A percentile compares a stretch with the other conserved stretches of the same genome.
Evolutionary conservation across 2,329 filamentous ascomycete genomes (phyloP).

Genomic region (Hymenoscyphus occultus): DNA sequence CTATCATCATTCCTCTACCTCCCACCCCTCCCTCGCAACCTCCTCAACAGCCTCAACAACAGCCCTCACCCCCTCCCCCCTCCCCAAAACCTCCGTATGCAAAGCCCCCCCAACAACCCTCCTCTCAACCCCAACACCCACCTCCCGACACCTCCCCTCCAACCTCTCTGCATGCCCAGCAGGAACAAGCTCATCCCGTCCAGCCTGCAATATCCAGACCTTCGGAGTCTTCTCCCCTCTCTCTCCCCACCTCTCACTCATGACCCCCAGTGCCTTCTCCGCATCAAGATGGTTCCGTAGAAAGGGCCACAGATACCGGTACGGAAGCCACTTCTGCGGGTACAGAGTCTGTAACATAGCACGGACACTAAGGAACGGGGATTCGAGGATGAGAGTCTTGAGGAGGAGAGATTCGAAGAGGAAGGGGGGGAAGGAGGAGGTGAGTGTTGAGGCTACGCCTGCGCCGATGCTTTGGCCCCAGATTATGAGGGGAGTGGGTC

Average conservation of each 20-base stretch:
- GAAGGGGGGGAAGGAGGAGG: not conserved
- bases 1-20: too few species aligned
- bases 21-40: conserved; percentile 1
- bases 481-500: conserved; percentile 47
- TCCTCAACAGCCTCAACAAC: conserved; percentile 44
- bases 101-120: conserved; percentile 48
- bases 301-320: conserved; percentile 71
- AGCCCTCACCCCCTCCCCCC: conserved; percentile 43
- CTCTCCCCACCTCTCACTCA: conserved; percentile 37
- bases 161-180: conserved; percentile 47
- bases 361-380: conserved; percentile 68
- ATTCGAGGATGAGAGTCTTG: conserved; percentile 64
- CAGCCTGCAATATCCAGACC: conserved; percentile 52
- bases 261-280: conserved; percentile 47
- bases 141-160: conserved; percentile 45
- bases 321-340: conserved; percentile 77
- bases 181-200: conserved; percentile 58
- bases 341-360: conserved; percentile 71
- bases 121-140: conserved; percentile 47
- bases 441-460: conserved; percentile 61
- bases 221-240: conserved; percentile 9
- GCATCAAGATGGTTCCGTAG: conserved; percentile 62
- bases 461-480: conserved; percentile 80
- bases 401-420: conserved; percentile 28
- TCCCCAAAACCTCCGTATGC: conserved; percentile 55